Conservation (phyloP, 306 rosid species). For the Quercus berberidifolia region DNA sequence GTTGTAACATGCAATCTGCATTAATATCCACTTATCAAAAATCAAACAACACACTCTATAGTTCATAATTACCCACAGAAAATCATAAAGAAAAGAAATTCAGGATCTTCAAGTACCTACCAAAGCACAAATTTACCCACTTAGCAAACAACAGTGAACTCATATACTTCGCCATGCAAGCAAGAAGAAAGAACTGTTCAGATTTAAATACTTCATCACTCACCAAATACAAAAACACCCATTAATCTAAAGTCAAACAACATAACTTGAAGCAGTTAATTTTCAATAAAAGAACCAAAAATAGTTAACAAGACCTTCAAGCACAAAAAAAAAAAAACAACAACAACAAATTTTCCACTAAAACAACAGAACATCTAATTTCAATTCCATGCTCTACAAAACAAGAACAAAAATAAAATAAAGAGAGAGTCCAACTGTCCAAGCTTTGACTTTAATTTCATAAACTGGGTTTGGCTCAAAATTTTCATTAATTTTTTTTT, state of each 20-base stretch:
- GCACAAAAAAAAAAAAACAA: background rate
- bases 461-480: constrained; percentile 11
- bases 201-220: background rate
- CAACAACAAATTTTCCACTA: background rate
- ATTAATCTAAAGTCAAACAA: background rate
- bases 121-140: background rate
- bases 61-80: background rate
- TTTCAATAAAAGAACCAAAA: background rate
- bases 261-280: background rate
- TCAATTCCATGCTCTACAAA: background rate
- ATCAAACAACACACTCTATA: background rate
- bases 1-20: no score
- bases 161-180: background rate
- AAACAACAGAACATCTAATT: background rate
- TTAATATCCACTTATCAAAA: background rate
- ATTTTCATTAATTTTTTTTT: background rate
- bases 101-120: background rate
- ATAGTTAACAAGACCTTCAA: background rate
- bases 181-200: background rate
- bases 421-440: background rate
- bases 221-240: background rate
- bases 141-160: background rate
- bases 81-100: background rate
- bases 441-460: background rate
- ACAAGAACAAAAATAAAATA: background rate